Base-by-base conservation (phyloP, 371 early-diverging fungal species). In the Mucor sp. region DNA sequence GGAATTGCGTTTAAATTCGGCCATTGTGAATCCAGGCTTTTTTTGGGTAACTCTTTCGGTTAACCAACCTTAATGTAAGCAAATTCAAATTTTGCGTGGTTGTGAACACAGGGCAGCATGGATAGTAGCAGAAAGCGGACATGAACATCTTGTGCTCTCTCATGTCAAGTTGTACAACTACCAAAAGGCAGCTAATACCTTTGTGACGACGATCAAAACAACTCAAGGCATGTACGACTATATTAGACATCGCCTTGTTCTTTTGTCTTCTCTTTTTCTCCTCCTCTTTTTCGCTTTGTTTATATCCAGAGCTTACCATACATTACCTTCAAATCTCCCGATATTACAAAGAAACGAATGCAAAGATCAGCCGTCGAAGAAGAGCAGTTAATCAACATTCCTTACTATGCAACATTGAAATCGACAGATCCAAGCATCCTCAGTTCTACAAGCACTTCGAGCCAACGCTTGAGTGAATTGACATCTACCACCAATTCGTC, bases 181-280 rank as follows among this genome's bases (percentile, higher is more conserved):
- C 27, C 21, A 19, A 56, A 56, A 30, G 37, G 37, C 37, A 37
- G 14, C 37, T 21, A 35, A 37, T 37, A 37, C 12, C 41, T 37
- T 59, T 59, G 59, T 59, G 59, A 59, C 59, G 39, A 59, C 37
- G 59, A 59, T 59, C 59, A 59, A 58, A 32, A 23, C 3, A n/a
- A 25, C 25, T 35, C 35, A 33, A 41, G 25, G 47, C 41, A 53
- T 41, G 63, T 44, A 25, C 48, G 15, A 63, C 37, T 39, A 30
- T 30, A 19, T 19, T 7, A 44, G 19, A 44, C 44, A n/a, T 19
- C 8, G 33, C 33, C 33, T 33, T 33, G 33, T 33, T 33, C 19
- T 44, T 7, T n/a, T 19, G 44, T 14, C 37, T n/a, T 23, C 3
- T 47, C 7, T 5, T 28, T 3, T 55, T 25, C 23, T 55, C 27